These are phyloP conservation scores for Solanum clarkiae DNA, from an alignment of 257 asterid genomes.

Conservation along the genomic window DNA sequence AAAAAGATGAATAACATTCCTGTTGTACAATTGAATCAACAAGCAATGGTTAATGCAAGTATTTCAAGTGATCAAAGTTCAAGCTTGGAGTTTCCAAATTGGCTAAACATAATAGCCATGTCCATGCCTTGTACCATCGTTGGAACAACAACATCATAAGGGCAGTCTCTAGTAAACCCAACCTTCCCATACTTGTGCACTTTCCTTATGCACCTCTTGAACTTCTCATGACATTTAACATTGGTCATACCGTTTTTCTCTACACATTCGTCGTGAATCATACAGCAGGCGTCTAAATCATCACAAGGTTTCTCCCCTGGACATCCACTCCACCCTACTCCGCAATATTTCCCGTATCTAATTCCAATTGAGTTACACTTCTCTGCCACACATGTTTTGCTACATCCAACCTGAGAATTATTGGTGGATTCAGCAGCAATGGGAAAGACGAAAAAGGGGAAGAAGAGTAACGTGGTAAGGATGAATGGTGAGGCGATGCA, in stretches of 20 bases:
- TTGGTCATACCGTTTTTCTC: constrained; percentile 53
- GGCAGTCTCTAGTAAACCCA: constrained; percentile 39
- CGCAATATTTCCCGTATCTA: constrained; percentile 38
- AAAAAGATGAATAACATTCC: background rate
- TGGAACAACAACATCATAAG: constrained; percentile 40
- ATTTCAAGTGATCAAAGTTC: constrained; percentile 33
- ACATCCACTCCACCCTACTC: constrained; percentile 92
- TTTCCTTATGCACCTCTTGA: constrained; percentile 67
- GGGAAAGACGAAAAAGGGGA: background rate
- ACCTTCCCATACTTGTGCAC: constrained; percentile 69
- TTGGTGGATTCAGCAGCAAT: background rate
- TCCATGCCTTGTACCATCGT: constrained; percentile 89
- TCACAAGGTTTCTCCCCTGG: constrained; percentile 95
- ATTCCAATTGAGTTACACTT: constrained; percentile 72
- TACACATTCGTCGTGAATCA: constrained; percentile 78
- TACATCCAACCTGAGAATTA: too few species aligned
- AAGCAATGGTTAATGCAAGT: background rate
- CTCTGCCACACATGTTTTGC: constrained; percentile 41
- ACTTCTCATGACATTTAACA: constrained; percentile 76
- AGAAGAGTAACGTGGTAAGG: background rate
- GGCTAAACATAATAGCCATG: constrained; percentile 70
- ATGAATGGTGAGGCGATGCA: background rate
- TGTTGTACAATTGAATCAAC: background rate
- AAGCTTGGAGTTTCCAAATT: constrained; percentile 37
- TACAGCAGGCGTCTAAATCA: constrained; percentile 86